Evolutionary conservation across 805 yeast species (phyloP).

Genomic region (Kodamaea sagamina): DNA sequence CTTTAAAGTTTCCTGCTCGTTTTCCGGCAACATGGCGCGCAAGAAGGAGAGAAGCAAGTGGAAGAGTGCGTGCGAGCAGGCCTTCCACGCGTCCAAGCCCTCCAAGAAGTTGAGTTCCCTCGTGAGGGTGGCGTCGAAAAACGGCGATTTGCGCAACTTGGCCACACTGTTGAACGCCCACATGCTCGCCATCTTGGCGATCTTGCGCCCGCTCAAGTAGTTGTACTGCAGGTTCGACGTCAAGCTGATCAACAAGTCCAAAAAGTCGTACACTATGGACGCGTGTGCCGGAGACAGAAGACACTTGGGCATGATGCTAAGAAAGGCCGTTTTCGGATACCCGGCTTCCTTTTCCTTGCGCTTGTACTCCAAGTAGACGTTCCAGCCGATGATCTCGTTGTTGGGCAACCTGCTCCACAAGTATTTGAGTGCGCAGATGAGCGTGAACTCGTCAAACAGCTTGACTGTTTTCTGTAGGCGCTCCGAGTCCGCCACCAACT

Average conservation of each 20-base stretch:
- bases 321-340: slow-evolving; percentile 71
- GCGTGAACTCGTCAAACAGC: slow-evolving; percentile 61
- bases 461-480: slow-evolving; percentile 45
- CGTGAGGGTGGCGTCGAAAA: slow-evolving; percentile 38
- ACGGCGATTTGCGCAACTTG: slow-evolving; percentile 30
- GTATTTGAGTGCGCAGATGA: slow-evolving; percentile 75
- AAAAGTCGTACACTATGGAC: slow-evolving; percentile 82
- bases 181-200: slow-evolving; percentile 77
- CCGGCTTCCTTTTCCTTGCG: slow-evolving; percentile 63
- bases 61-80: slow-evolving; percentile 82
- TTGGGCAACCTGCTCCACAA: slow-evolving; percentile 86
- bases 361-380: slow-evolving; percentile 70
- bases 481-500: slow-evolving; percentile 42
- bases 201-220: slow-evolving; percentile 75
- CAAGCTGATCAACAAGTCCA: slow-evolving; percentile 74
- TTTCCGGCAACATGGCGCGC: slow-evolving; percentile 73
- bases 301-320: slow-evolving; percentile 82
- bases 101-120: slow-evolving; percentile 52
- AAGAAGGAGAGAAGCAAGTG: slow-evolving; percentile 77
- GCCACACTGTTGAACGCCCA: slow-evolving; percentile 75
- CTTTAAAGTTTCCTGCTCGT: slow-evolving; percentile 55
- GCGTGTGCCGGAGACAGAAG: slow-evolving; percentile 84
- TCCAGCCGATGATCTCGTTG: slow-evolving; percentile 83
- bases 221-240: slow-evolving; percentile 79
- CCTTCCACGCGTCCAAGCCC: slow-evolving; percentile 76